Conservation (phyloP, 331 rosid species). For the Malus hybrid region DNA sequence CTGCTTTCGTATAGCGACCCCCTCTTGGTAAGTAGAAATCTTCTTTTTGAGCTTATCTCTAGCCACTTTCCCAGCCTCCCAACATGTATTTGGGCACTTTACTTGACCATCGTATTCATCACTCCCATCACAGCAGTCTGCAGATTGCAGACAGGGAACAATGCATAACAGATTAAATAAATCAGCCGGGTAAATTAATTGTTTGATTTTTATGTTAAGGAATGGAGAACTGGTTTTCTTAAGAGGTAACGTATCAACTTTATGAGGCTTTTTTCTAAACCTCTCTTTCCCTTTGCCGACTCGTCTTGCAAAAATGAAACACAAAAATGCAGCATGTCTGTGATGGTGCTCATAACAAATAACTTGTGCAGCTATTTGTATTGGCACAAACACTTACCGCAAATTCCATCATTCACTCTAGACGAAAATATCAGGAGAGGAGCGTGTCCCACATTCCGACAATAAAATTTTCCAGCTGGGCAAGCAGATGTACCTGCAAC, state of each 20-base stretch:
- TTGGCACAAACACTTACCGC: constrained; percentile 48
- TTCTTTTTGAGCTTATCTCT: constrained; percentile 65
- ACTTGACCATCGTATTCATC: constrained; percentile 76
- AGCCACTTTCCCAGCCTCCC: constrained; percentile 95
- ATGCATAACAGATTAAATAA: constrained; percentile 1
- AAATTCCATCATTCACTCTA: constrained; percentile 89
- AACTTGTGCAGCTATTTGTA: neutral
- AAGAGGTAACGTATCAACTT: neutral
- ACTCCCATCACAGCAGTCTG: constrained; percentile 96
- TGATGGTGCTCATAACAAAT: neutral
- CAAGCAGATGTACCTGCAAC: constrained; percentile 88
- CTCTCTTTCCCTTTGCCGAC: neutral
- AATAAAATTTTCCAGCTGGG: constrained; percentile 69
- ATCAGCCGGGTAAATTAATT: neutral
- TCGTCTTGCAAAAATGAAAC: neutral
- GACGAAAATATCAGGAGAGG: constrained; percentile 62
- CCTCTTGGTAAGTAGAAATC: constrained; percentile 74
- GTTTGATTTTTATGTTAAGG: neutral
- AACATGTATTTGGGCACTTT: constrained; percentile 83
- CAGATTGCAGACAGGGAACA: constrained; percentile 15
- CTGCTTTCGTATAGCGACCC: constrained; percentile 51
- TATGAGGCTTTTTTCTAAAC: neutral
- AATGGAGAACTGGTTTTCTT: neutral
- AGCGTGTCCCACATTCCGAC: constrained; percentile 67
- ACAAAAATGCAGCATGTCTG: neutral